Conservation (phyloP, 129 eudicot species). For the Flaveria ramosissima region DNA sequence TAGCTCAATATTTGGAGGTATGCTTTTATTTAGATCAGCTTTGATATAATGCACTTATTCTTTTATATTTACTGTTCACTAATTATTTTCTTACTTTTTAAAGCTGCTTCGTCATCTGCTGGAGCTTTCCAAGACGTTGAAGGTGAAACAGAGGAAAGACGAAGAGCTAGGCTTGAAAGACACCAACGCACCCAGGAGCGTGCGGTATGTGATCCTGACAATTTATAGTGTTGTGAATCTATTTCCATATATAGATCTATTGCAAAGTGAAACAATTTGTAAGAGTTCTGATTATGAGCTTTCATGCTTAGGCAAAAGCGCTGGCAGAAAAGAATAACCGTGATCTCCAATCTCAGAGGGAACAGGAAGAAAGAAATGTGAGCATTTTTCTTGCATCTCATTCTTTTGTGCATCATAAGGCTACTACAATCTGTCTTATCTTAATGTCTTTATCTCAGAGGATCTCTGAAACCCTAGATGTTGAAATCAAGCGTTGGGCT, state of each 20-base stretch:
- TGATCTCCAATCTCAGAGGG: constrained; percentile 82
- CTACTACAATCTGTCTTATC: constrained; percentile 14
- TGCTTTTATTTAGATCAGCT: not conserved
- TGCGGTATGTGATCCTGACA: constrained; percentile 60
- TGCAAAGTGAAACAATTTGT: not conserved
- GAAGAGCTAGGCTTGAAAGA: constrained; percentile 94
- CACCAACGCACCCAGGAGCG: constrained; percentile 99
- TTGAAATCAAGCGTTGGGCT: constrained; percentile 51
- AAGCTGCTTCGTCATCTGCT: constrained; percentile 64
- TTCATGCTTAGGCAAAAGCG: constrained; percentile 72
- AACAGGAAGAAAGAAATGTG: constrained; percentile 90
- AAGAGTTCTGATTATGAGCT: not conserved
- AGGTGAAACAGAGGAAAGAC: constrained; percentile 97
- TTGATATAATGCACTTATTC: constrained; percentile 17
- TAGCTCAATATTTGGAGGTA: constrained; percentile 95
- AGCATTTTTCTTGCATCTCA: constrained; percentile 36
- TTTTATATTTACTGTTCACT: constrained; percentile 18
- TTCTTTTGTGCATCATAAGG: constrained; percentile 12
- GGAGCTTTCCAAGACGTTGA: constrained; percentile 87
- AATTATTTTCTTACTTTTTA: constrained; percentile 26
- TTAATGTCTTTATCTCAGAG: constrained; percentile 32
- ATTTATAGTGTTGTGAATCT: constrained; percentile 1
- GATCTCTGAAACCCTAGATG: constrained; percentile 46
- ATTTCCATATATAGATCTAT: constrained; percentile 17
- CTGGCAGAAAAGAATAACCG: constrained; percentile 93